Base-by-base conservation (phyloP, 139 green algal species). In the Chlorella sp. region DNA sequence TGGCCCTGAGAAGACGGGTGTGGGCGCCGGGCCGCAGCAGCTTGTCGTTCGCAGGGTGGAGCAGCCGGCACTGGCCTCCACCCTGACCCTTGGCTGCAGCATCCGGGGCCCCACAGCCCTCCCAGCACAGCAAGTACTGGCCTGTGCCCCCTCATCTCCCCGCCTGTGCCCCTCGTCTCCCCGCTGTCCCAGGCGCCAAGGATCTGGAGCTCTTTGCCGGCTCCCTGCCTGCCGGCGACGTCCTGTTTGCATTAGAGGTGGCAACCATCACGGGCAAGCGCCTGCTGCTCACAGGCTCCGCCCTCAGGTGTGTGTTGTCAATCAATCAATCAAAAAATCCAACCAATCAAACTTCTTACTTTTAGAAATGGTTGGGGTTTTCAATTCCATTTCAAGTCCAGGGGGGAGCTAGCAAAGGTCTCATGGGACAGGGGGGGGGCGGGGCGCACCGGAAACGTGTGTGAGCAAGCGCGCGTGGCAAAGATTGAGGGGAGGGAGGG, bases 201-300 rank as follows among this genome's bases (percentile, higher is more conserved):
- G 86, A 91, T 77, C 57, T 93, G 24, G 88, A 91, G 79, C 36
- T 90, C 39, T 93, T 93, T 85, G 83, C 22, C 0, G 53, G 61
- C 26, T 61, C 88, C 12, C 32, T 88, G 64, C 15, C 66, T 42
- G 14, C 75, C 2, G 86, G 71, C 0, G 64, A 90, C 28, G 15
- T 83, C 5, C 42, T 87, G 30, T 78, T 80, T 34, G 64, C 64
- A 28, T 18, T 88, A 16, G 60, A 90, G 37, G 57, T 92, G n/a
- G 40, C 79, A 66, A 88, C 81, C 9, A 36, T 90, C 0, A 64
- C 40, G 12, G 40, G 66, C 39, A 71, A 57, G 61, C 80, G 40
- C 26, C 39, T n/a, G 16, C 78, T 90, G 61, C 61, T 90, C 11
- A 40, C 19, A 2, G 78, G 78, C 28, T 90, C 87, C 4, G 87